Evolutionary conservation across 1,139 yeast genomes (phyloP).

Genomic region (Pichia norvegensis): DNA sequence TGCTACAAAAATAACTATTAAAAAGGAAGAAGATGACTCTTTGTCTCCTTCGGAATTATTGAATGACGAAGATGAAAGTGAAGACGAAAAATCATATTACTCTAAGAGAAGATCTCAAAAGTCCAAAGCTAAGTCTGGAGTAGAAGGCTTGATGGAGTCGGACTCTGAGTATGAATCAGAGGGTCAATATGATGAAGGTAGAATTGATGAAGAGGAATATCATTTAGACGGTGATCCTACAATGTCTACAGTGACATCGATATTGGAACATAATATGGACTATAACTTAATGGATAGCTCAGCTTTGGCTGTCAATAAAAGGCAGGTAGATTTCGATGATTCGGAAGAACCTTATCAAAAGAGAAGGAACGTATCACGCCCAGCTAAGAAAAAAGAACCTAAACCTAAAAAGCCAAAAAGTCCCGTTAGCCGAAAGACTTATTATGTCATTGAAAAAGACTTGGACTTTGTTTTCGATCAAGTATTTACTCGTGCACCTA

Average conservation of each 20-base stretch:
- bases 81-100: not conserved
- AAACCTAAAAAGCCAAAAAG: not conserved
- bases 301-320: not conserved
- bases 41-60: not conserved
- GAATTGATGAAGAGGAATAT: not conserved
- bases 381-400: not conserved
- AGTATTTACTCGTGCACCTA: conserved; percentile 7
- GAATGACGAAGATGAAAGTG: not conserved
- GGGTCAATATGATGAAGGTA: not conserved
- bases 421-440: conserved; percentile 3
- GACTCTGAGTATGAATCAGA: not conserved
- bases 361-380: not conserved
- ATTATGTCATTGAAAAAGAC: conserved; percentile 11
- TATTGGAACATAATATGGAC: not conserved
- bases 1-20: not conserved
- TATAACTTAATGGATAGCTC: not conserved
- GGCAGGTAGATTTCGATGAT: not conserved
- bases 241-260: not conserved
- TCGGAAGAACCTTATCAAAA: not conserved
- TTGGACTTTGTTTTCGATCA: conserved; percentile 14
- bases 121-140: not conserved
- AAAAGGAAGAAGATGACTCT: not conserved
- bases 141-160: not conserved
- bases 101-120: not conserved
- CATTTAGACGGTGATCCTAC: not conserved